A percentile compares a stretch with the other conserved stretches of the same genome.
Evolutionary conservation across 129 eudicot species (phyloP).

Genomic region (Ambrosia trifida): DNA sequence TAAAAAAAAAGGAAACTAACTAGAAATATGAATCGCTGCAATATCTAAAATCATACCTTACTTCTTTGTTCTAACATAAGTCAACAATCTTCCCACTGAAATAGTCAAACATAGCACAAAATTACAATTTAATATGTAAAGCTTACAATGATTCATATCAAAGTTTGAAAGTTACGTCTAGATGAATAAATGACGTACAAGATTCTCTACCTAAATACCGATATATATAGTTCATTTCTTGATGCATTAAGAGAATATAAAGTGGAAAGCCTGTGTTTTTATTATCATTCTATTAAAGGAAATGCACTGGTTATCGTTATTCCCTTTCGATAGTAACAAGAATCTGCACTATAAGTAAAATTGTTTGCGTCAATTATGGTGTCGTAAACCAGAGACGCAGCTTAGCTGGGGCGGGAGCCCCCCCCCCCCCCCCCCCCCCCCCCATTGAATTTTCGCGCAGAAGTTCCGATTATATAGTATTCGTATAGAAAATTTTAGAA

Average conservation of each 20-base stretch:
- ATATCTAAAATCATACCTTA: conserved; percentile 23
- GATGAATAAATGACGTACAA: neutral
- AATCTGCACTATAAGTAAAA: neutral
- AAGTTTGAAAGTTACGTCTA: neutral
- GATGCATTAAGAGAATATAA: neutral
- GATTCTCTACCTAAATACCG: neutral
- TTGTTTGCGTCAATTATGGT: neutral
- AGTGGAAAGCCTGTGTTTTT: neutral
- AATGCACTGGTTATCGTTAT: neutral
- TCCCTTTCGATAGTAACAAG: neutral
- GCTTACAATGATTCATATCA: neutral
- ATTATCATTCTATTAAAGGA: neutral
- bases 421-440: too few species aligned
- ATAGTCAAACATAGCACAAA: conserved; percentile 17
- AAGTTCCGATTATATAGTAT: too few species aligned
- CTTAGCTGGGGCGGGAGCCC: too few species aligned
- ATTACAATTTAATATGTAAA: neutral
- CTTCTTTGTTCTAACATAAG: conserved; percentile 2
- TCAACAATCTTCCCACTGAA: conserved; percentile 47
- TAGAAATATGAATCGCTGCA: neutral
- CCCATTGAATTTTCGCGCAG: too few species aligned
- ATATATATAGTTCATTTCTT: neutral
- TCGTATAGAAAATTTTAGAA: too few species aligned
- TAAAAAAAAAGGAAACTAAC: neutral
- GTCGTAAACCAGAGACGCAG: too few species aligned